phyloP scores from a whole-genome alignment of 805 yeast species.

The Teunomyces atbi region DNA sequence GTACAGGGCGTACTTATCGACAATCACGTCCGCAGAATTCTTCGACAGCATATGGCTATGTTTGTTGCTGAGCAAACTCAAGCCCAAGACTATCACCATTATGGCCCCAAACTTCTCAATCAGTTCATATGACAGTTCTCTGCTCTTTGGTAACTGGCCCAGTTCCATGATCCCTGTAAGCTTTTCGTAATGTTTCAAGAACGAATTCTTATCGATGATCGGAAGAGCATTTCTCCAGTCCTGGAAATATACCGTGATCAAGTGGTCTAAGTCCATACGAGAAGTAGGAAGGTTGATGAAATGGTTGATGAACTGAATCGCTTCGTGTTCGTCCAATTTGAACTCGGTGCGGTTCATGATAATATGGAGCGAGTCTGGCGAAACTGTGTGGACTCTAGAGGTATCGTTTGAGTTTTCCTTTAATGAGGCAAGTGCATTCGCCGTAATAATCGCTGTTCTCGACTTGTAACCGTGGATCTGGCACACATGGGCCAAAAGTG shows the following conservation, averaged over 20 bases:
- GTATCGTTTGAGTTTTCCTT: slow-evolving; percentile 43
- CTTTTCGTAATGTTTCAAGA: slow-evolving; percentile 55
- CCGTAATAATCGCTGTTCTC: slow-evolving; percentile 67
- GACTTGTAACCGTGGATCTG: slow-evolving; percentile 71
- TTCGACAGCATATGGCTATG: slow-evolving; percentile 20
- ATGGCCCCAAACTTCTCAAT: slow-evolving; percentile 58
- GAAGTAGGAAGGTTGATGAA: slow-evolving; percentile 42
- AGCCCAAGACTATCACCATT: slow-evolving; percentile 45
- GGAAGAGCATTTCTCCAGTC: slow-evolving; percentile 78
- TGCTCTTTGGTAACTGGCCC: slow-evolving; percentile 5
- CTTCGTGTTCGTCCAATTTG: slow-evolving; percentile 37
- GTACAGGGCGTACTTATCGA: slow-evolving; percentile 17
- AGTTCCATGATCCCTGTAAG: slow-evolving; percentile 47
- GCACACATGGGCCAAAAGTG: slow-evolving; percentile 65
- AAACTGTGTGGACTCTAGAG: slow-evolving; percentile 3
- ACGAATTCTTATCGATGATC: slow-evolving; percentile 65
- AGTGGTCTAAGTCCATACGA: slow-evolving; percentile 62
- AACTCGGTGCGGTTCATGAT: slow-evolving; percentile 27
- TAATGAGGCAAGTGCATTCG: slow-evolving; percentile 66
- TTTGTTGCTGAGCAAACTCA: slow-evolving; percentile 47
- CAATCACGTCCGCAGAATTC: slow-evolving; percentile 11
- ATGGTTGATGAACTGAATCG: slow-evolving; percentile 41
- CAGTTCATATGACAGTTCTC: slow-evolving; percentile 25
- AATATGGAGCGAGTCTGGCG: slow-evolving; percentile 18
- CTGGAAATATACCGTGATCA: slow-evolving; percentile 65